Conservation (phyloP, 768 basidiomycete genomes). For the Crassisporium funariophilum region DNA sequence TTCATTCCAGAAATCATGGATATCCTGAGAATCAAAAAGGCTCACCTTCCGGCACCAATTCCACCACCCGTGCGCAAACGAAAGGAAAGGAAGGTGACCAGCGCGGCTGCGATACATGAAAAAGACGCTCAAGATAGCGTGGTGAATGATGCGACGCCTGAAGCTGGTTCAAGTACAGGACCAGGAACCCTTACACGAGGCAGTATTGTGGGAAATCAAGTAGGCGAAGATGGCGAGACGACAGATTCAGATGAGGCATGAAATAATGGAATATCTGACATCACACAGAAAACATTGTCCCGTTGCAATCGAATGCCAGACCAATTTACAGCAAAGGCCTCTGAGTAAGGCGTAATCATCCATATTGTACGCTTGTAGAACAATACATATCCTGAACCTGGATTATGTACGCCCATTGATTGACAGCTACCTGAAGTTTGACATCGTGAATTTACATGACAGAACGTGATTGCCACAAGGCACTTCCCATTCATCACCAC, state of each 20-base stretch:
- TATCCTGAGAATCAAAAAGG: conserved; percentile 74
- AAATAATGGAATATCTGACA: no score
- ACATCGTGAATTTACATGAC: no score
- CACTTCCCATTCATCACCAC: no score
- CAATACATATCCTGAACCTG: no score
- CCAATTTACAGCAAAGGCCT: no score
- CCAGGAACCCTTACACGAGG: conserved; percentile 25
- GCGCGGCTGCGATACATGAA: conserved; percentile 51
- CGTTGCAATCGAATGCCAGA: no score
- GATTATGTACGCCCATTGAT: no score
- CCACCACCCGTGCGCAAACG: conserved; percentile 31
- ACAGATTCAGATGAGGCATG: conserved; percentile 6
- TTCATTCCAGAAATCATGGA: conserved; percentile 71
- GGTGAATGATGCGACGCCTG: conserved; percentile 20
- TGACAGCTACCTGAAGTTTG: no score
- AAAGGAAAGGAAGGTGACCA: conserved; percentile 53
- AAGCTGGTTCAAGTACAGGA: conserved; percentile 35
- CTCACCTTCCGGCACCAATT: conserved; percentile 46
- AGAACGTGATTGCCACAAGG: no score
- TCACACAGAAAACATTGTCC: no score
- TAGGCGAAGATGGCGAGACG: conserved; percentile 8
- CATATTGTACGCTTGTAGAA: no score
- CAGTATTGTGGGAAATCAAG: conserved; percentile 13
- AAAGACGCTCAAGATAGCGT: conserved; percentile 26
- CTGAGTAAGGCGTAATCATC: no score